Conservation (phyloP, 192 early-diverging fungal species). For the Phycomyces nitens region DNA sequence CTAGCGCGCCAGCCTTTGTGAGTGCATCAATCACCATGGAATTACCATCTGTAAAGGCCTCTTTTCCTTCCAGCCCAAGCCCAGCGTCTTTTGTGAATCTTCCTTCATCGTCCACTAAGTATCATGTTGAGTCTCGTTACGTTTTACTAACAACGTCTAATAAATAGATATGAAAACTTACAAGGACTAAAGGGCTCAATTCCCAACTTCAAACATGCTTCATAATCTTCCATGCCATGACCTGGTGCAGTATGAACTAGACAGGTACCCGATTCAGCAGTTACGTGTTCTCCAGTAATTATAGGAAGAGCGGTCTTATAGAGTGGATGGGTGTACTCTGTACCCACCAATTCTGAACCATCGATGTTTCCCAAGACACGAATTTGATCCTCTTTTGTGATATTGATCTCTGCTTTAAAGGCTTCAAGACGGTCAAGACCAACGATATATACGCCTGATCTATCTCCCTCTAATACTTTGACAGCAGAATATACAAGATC, state of each 20-base stretch:
- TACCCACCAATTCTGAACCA: constrained; percentile 52
- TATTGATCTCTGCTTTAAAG: constrained; percentile 30
- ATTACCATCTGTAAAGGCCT: constrained; percentile 58
- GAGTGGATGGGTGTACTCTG: constrained; percentile 55
- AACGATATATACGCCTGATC: constrained; percentile 34
- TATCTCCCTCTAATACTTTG: constrained; percentile 10
- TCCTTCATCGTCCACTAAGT: constrained; percentile 60
- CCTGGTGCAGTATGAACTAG: constrained; percentile 81
- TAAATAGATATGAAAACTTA: constrained; percentile 7
- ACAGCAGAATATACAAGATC: constrained; percentile 59
- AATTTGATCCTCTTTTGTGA: constrained; percentile 5
- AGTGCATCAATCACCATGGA: constrained; percentile 54
- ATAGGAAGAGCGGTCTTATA: constrained; percentile 42
- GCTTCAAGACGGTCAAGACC: constrained; percentile 44
- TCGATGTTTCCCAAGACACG: constrained; percentile 17
- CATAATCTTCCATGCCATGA: constrained; percentile 83
- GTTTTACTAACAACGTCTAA: too few relatives aligned
- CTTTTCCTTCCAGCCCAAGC: constrained; percentile 53
- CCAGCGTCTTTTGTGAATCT: constrained; percentile 66
- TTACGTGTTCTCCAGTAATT: constrained; percentile 64
- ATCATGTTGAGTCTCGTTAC: neutral
- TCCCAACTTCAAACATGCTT: constrained; percentile 49
- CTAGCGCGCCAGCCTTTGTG: constrained; percentile 29
- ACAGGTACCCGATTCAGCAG: constrained; percentile 70
- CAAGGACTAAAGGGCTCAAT: constrained; percentile 62